Base-by-base conservation (phyloP, 2,329 filamentous ascomycete genomes). In the Penicillium sp. region DNA sequence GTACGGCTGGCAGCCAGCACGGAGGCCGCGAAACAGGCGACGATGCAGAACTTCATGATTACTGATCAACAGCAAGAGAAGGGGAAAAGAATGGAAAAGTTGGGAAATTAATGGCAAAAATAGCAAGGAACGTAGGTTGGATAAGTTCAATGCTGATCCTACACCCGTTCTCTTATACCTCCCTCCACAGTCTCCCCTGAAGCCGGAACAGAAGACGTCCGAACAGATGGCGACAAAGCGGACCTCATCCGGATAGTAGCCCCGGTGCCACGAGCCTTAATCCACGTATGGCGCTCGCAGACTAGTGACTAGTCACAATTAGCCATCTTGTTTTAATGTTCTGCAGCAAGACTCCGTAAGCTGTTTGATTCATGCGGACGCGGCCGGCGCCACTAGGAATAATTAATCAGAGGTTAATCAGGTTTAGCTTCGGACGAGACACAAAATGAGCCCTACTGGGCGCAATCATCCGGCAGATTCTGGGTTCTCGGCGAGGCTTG, bases 1-100 rank as follows among this genome's bases (percentile, higher is more conserved):
- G 56, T 63, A 33, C 65, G 64, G 45, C 63, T 67, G n/a, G 58
- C 55, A 25, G 63, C 64, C 8, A 65, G 46, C 27, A 54, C 63
- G 11, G 62, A 56, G 14, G 53, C 46, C 9, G 56, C 60, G 51
- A 59, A 62, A 26, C 55, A 50, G 33, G 53, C 22, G 6, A 60
- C 27, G 4, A 54, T 22, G 6, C 63, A 43, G 12, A 63, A 41
- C 35, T 40, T 54, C 55, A 57, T 59, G 22, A 15, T 54, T 18
- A n/a, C 22, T 20, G 23, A 52, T 31, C 14, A 40, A 40, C 5
- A 49, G 31, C 3, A 35, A 43, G 14, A 15, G 37, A 40, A 43
- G n/a, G 27, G 29, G n/a, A 14, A 20, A 18, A 11, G 20, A 51
- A 42, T 40, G 8, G 37, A 40, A 18, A 8, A 3, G 1, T 18